Evolutionary conservation across 257 asterid species (phyloP), one percentile per base, ranked within the genome.

Genomic region (Nicotiana tabacum): DNA sequence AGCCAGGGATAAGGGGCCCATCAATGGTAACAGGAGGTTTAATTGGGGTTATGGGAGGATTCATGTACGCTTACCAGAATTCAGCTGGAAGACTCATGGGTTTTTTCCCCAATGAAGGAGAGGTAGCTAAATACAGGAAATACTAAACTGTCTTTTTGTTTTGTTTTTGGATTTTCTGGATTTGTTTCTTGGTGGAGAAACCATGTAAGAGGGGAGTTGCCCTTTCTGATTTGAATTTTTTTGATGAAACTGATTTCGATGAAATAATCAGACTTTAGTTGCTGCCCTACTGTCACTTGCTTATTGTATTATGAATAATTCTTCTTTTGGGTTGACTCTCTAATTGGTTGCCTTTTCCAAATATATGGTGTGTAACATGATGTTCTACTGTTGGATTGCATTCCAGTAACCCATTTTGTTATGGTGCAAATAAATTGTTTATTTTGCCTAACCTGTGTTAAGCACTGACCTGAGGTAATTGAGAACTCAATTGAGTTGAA

Each of bases 81-180:
- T 95, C 99, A 0, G 92, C 94, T 66, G 99, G 99, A 27, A 92
- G 99, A 87, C 97, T 95, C 81, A 95, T 95, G 99, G 98, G 98
- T 1, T 95, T 95, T 84, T 95, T 93, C 90, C 97, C 98, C 68
- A 95, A 95, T 76, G 99, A 93, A n/a, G 97, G 94, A 80, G 99
- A 95, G 90, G 98, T 93, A 56, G 97, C 97, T 65, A 92, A 91
- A 88, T 95, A 91, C 93, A 90, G 88, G 92, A 95, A 92, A 85
- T 87, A 67, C 82, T 85, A 83, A 51, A 9, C 16, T 24, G 5
- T 61, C 6, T 61, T 21, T 43, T 61, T 24, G 9, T 21, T 21
- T 61, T 21, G 33, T 61, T 61, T 53, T 61, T 21, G 12, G 29
- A 24, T 58, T 58, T 58, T n/a, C 4, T 21, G 32, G 66, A 1